Evolutionary conservation across 2,329 filamentous ascomycete genomes (phyloP), one percentile per base, ranked within the genome.

Genomic region (Verticillium tricorpus): DNA sequence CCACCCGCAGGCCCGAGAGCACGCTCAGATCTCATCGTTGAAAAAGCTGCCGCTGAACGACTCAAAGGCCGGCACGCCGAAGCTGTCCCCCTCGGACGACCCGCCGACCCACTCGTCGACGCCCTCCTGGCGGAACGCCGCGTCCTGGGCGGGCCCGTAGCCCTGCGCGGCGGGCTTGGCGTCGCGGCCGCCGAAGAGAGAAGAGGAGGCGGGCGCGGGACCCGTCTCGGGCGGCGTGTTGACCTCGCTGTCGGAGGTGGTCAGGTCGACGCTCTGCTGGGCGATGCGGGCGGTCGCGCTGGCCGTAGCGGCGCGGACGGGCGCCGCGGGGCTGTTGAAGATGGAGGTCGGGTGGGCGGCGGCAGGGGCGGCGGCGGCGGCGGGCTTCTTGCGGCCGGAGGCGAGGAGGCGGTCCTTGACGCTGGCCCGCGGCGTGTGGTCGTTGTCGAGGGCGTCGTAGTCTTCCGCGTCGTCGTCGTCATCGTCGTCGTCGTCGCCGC

Each of bases 361-460:
- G 54, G 14, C 25, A 7, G 57, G 28, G 11, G n/a, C 8, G 34
- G n/a, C 54, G 11, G 54, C 2, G 25, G 54, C 5, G 57, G 54
- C 14, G 34, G 56, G 28, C 39, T 55, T 32, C 59, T 54, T 50
- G 35, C 56, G 34, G 32, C 61, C 54, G 54, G 57, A 34, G 59
- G 57, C 66, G 45, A 68, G 28, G 45, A 64, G 50, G 28, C 61
- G 58, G 6, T 63, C 32, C 32, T 56, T 62, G 50, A 60, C 25
- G 31, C 64, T 63, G n/a, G 19, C 52, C 71, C 78, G 79, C 25
- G 73, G 75, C 2, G 76, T 76, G 1, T 76, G 78, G 28, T 76
- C 78, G 28, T 73, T 70, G 28, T 77, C 70, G 61, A 71, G 65
- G 4, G 70, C 72, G 35, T 74, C 71, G 59, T 69, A 73, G 64